Percentiles rank a stretch among this genome's conserved stretches.
These are phyloP conservation scores for Combretum micranthum DNA, from an alignment of 345 rosid genomes.

Conservation along the genomic window DNA sequence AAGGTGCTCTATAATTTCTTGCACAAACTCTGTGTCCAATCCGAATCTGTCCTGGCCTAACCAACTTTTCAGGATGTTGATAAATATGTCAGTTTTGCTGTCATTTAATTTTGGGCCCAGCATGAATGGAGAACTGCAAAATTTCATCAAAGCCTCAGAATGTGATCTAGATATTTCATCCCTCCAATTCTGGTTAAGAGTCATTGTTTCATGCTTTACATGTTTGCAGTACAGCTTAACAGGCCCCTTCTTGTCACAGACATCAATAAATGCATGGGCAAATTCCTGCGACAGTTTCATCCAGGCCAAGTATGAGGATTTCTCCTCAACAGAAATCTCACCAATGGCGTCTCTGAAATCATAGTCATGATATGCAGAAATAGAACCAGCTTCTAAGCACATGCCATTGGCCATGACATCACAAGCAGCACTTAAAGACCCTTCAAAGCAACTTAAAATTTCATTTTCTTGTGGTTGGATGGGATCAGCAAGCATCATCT, in stretches of 20 bases:
- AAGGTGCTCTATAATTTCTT: conserved; percentile 72
- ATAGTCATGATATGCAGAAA: conserved; percentile 14
- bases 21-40: conserved; percentile 83
- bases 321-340: conserved; percentile 67
- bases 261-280: conserved; percentile 44
- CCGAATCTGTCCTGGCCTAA: conserved; percentile 88
- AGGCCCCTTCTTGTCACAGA: conserved; percentile 28
- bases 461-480: conserved; percentile 56
- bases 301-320: conserved; percentile 76
- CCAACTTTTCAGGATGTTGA: conserved; percentile 56
- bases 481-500: conserved; percentile 63
- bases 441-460: conserved; percentile 46
- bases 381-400: conserved; percentile 25
- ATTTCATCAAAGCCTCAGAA: conserved; percentile 44
- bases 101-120: conserved; percentile 25
- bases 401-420: conserved; percentile 16
- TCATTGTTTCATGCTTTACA: conserved; percentile 29
- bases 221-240: conserved; percentile 65
- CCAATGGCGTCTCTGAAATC: conserved; percentile 51
- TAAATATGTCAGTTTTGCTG: conserved; percentile 30
- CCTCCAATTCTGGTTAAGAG: conserved; percentile 27
- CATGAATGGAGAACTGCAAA: conserved; percentile 44
- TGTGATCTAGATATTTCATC: conserved; percentile 27
- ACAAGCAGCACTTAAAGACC: conserved; percentile 19
- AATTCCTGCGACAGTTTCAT: conserved; percentile 52